phyloP scores from a whole-genome alignment of 2,329 filamentous ascomycete species.

The Aspergillus sp. region DNA sequence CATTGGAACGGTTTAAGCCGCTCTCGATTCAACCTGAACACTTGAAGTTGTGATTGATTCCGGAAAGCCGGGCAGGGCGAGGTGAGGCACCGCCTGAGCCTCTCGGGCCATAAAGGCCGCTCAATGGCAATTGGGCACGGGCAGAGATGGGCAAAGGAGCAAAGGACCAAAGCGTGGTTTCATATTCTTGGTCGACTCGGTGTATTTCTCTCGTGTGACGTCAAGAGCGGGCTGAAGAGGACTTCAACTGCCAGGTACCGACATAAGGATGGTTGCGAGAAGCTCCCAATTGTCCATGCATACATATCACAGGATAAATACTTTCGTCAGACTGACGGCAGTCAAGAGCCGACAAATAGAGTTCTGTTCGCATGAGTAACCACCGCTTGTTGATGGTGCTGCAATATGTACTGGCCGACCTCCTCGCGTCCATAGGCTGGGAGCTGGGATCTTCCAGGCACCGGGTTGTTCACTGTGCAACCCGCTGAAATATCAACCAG shows the following conservation, averaged over 20 bases:
- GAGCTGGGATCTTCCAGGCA: conserved; percentile 14
- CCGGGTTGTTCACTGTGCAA: conserved; percentile 13
- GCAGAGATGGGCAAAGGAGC: background rate
- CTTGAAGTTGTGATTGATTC: background rate
- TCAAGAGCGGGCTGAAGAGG: conserved; percentile 13
- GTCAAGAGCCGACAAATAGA: conserved; percentile 11
- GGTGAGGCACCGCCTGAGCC: background rate
- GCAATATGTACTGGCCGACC: conserved; percentile 13
- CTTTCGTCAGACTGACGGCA: background rate
- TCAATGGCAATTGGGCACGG: background rate
- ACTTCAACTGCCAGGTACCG: background rate
- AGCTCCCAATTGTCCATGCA: background rate
- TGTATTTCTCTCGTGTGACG: conserved; percentile 14
- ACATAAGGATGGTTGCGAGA: background rate
- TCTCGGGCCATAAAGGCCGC: background rate
- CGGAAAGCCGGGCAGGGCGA: background rate
- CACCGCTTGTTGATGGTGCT: conserved; percentile 14
- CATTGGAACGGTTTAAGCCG: background rate
- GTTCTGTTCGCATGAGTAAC: conserved; percentile 14
- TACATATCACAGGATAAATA: background rate
- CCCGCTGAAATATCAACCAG: background rate
- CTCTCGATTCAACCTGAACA: background rate
- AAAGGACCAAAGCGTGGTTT: background rate
- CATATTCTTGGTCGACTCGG: background rate
- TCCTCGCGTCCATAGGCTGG: conserved; percentile 20